Conservation (phyloP, 306 rosid genomes). For the Sesbania bispinosa region DNA sequence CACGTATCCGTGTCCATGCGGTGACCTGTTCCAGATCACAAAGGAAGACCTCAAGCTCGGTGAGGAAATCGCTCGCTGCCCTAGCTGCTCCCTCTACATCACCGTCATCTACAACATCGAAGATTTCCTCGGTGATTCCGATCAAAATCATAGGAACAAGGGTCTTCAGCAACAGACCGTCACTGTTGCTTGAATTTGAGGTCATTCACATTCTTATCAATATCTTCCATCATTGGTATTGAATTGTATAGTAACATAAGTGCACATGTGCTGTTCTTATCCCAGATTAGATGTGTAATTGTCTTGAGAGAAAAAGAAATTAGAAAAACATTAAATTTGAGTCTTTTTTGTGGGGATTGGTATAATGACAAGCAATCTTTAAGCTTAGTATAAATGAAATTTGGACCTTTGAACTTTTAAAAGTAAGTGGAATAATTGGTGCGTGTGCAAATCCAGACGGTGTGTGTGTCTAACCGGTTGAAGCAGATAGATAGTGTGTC, state of each 20-base stretch:
- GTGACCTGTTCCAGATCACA: conserved; percentile 89
- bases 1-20: conserved; percentile 96
- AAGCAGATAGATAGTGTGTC: no score
- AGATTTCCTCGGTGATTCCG: conserved; percentile 51
- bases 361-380: background rate
- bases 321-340: background rate
- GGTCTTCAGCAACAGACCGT: conserved; percentile 42
- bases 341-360: background rate
- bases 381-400: background rate
- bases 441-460: background rate
- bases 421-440: background rate
- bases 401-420: background rate
- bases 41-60: conserved; percentile 87
- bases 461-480: no score
- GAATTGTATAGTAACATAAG: background rate
- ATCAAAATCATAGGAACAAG: conserved; percentile 39
- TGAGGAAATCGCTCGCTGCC: conserved; percentile 96
- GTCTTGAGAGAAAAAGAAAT: background rate
- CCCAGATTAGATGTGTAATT: background rate
- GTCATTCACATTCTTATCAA: conserved; percentile 15
- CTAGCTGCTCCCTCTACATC: conserved; percentile 94
- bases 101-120: conserved; percentile 84
- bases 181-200: conserved; percentile 58
- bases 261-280: background rate
- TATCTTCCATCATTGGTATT: background rate